Evolutionary conservation across 768 basidiomycete species (phyloP).

Genomic region (Rhodotorula toruloides): DNA sequence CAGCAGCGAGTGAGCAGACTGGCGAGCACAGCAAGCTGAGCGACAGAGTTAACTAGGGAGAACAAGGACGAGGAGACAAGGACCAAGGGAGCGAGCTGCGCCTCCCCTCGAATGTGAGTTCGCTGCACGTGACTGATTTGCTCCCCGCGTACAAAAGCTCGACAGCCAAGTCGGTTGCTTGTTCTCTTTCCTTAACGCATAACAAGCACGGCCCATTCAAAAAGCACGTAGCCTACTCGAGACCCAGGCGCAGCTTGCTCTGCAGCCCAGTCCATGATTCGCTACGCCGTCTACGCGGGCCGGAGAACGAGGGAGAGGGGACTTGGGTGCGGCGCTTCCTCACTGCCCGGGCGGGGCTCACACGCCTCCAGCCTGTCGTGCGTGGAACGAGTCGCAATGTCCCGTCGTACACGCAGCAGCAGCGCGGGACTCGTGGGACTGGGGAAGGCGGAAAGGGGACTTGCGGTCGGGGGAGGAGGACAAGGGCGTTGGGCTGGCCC

Average conservation of each 20-base stretch:
- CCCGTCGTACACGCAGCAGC: constrained; percentile 18
- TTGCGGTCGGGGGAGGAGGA: not conserved
- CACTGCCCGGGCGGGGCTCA: constrained; percentile 13
- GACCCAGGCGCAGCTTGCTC: not conserved
- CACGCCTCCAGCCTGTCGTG: constrained; percentile 14
- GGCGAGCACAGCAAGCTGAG: too few relatives aligned
- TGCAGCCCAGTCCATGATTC: constrained; percentile 12
- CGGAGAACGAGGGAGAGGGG: constrained; percentile 23
- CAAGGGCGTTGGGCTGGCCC: too few relatives aligned
- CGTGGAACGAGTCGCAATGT: constrained; percentile 34
- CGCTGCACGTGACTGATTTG: not conserved
- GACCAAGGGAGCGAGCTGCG: too few relatives aligned
- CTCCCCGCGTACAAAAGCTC: not conserved
- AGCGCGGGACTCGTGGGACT: not conserved
- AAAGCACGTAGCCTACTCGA: constrained; percentile 28
- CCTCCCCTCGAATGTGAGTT: too few relatives aligned
- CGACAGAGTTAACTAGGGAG: too few relatives aligned
- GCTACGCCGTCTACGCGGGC: constrained; percentile 23
- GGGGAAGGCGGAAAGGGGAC: not conserved
- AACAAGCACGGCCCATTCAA: constrained; percentile 15
- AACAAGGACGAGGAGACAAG: too few relatives aligned
- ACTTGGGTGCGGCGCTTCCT: constrained; percentile 36
- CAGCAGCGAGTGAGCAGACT: too few relatives aligned
- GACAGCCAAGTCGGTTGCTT: not conserved
- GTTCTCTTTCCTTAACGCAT: not conserved